Evolutionary conservation across 2,329 filamentous ascomycete species (phyloP).

Genomic region (Pseudogymnoascus verrucosus): DNA sequence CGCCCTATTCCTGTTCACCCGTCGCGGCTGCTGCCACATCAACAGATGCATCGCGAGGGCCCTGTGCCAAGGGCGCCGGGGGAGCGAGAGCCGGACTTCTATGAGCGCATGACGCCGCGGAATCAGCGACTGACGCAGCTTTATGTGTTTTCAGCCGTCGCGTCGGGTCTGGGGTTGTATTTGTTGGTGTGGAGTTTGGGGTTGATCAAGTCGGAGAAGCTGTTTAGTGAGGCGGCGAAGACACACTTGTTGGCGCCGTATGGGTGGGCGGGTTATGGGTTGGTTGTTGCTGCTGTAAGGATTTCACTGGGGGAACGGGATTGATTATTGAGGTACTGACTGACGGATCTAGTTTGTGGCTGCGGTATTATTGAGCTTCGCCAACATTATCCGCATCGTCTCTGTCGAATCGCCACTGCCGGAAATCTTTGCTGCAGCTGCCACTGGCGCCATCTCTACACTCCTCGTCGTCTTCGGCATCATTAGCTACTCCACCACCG

Average conservation of each 20-base stretch:
- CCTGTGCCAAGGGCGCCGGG: conserved; percentile 1
- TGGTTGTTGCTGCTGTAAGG: not conserved
- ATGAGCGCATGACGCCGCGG: not conserved
- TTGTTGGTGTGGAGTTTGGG: not conserved
- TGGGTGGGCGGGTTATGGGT: not conserved
- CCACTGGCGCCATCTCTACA: not conserved
- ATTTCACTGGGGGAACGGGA: not conserved
- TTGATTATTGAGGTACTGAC: not conserved
- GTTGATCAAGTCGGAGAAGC: conserved; percentile 7
- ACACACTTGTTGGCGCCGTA: not conserved
- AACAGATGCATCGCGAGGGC: conserved; percentile 3
- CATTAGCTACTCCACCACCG: not conserved
- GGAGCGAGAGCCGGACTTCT: conserved; percentile 2
- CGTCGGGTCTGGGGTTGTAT: not conserved
- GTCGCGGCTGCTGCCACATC: conserved; percentile 1
- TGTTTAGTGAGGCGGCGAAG: conserved; percentile 7
- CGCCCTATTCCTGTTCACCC: not conserved
- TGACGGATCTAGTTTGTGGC: not conserved
- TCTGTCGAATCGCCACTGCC: not conserved
- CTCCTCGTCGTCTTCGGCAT: not conserved
- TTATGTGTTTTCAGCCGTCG: not conserved
- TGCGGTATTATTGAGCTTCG: not conserved
- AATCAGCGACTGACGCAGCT: conserved; percentile 2
- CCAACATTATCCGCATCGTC: not conserved
- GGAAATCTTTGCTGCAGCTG: not conserved